These are phyloP conservation scores for Chenopodium quinoa DNA, from an alignment of 148 eudicot species.

Conservation along the genomic window DNA sequence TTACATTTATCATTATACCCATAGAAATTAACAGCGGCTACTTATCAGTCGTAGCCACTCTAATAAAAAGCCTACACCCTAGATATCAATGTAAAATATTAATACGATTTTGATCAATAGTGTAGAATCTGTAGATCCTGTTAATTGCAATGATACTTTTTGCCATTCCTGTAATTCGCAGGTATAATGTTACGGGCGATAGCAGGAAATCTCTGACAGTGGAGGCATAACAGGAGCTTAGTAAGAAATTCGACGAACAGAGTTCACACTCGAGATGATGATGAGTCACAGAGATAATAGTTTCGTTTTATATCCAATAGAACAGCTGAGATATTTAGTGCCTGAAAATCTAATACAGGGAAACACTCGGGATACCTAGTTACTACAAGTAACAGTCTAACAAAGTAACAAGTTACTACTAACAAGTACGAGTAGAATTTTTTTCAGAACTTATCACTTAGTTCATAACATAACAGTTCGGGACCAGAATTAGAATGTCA, in stretches of 20 bases:
- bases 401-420: not conserved
- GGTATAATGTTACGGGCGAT: no score
- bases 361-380: not conserved
- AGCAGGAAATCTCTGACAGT: not conserved
- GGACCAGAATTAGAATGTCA: not conserved
- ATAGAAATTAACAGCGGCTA: no score
- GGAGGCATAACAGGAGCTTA: no score
- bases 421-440: not conserved
- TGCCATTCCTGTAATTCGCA: not conserved
- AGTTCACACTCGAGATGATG: not conserved
- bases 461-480: not conserved
- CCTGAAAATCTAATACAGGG: not conserved
- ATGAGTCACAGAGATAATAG: not conserved
- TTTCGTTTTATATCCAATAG: not conserved
- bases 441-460: not conserved
- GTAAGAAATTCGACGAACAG: no score
- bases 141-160: not conserved
- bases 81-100: not conserved
- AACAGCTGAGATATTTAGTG: not conserved
- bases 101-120: not conserved
- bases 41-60: not conserved
- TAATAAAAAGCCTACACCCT: not conserved
- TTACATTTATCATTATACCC: no score
- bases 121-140: not conserved
- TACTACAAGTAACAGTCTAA: not conserved